These are phyloP conservation scores for Talaromyces proteolyticus DNA, from an alignment of 495 filamentous ascomycete species.

Conservation along the genomic window DNA sequence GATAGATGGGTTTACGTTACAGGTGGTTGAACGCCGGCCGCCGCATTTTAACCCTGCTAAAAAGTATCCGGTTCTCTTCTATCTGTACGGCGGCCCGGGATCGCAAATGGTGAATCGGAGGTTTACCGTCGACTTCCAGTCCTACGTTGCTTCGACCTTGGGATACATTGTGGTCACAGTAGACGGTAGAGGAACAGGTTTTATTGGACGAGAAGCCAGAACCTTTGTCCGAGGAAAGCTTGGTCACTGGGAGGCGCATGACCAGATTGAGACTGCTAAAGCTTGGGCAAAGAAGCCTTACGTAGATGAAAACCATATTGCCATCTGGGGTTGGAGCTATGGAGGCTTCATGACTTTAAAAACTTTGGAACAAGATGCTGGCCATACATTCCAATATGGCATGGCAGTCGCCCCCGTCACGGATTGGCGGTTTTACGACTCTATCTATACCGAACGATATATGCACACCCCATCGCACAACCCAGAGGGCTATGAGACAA, in stretches of 20 bases:
- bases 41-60: conserved; percentile 82
- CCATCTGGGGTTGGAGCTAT: conserved; percentile 98
- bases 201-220: conserved; percentile 76
- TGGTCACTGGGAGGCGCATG: conserved; percentile 76
- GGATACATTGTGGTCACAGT: conserved; percentile 97
- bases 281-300: conserved; percentile 79
- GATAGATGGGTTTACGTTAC: conserved; percentile 70
- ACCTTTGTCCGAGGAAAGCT: conserved; percentile 77
- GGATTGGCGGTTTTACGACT: conserved; percentile 94
- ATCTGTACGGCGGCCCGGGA: conserved; percentile 85
- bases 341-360: conserved; percentile 98
- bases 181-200: conserved; percentile 90
- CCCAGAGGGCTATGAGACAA: conserved; percentile 65
- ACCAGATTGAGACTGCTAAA: conserved; percentile 89
- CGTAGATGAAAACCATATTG: conserved; percentile 73
- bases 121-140: conserved; percentile 84
- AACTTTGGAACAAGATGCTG: conserved; percentile 84
- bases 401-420: conserved; percentile 98
- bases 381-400: conserved; percentile 86
- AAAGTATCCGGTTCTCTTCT: conserved; percentile 90
- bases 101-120: conserved; percentile 80
- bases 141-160: conserved; percentile 77
- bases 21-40: conserved; percentile 85
- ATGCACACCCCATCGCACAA: conserved; percentile 92
- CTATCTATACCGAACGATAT: conserved; percentile 92